Evolutionary conservation across 441 rosid genomes (phyloP).

Genomic region (Gossypium aridum): DNA sequence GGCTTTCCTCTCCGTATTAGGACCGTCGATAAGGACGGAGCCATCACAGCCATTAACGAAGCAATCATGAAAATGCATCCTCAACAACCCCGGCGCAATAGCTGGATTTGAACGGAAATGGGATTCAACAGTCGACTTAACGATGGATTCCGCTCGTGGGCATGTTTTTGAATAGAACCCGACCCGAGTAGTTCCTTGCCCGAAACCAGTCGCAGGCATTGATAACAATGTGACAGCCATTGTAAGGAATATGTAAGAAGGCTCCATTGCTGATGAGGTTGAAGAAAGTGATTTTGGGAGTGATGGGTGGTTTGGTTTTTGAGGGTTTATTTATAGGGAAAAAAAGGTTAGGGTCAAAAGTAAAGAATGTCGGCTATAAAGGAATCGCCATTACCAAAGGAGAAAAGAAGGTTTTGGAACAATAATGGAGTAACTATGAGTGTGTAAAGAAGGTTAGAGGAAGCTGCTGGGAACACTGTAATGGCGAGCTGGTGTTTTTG

Average conservation of each 20-base stretch:
- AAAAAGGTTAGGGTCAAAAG: background rate
- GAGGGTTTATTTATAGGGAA: background rate
- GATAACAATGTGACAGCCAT: background rate
- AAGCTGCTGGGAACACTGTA: background rate
- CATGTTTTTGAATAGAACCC: constrained; percentile 49
- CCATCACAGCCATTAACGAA: constrained; percentile 61
- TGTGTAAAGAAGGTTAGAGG: background rate
- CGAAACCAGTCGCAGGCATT: background rate
- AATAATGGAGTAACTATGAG: background rate
- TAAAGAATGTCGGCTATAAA: background rate
- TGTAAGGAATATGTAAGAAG: background rate
- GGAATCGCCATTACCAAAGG: background rate
- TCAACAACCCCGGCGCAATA: constrained; percentile 64
- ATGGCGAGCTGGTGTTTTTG: background rate
- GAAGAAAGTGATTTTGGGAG: background rate
- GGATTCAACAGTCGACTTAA: constrained; percentile 38
- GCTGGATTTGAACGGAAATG: constrained; percentile 47
- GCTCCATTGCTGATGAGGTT: background rate
- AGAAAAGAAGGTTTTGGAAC: background rate
- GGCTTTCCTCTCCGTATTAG: constrained; percentile 38
- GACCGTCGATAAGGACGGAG: constrained; percentile 45
- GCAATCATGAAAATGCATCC: constrained; percentile 80
- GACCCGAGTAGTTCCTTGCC: constrained; percentile 34
- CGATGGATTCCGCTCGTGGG: constrained; percentile 43
- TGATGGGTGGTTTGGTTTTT: background rate